Conservation (phyloP, 345 rosid species). For the Populus pruinosa region DNA sequence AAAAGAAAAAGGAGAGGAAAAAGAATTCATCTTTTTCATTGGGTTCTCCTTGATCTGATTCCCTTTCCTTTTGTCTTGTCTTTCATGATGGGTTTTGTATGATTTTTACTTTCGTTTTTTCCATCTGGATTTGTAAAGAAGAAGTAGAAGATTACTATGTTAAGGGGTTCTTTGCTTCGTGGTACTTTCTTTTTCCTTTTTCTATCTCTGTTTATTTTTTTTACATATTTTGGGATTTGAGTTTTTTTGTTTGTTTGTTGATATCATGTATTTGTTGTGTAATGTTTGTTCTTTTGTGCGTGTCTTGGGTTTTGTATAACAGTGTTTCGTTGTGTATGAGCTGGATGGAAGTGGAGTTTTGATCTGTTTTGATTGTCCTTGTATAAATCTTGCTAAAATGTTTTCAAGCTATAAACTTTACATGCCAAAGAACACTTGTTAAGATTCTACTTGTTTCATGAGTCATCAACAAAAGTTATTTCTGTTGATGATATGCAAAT, state of each 20-base stretch:
- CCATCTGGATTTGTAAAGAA: conserved; percentile 3
- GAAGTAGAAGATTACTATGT: neutral
- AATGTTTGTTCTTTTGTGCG: neutral
- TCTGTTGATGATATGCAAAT: neutral
- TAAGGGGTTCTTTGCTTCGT: conserved; percentile 3
- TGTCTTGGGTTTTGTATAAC: neutral
- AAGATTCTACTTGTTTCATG: neutral
- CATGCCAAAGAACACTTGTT: neutral
- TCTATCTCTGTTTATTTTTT: neutral
- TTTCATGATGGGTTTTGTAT: neutral
- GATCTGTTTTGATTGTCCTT: neutral
- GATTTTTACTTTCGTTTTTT: neutral
- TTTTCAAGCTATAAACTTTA: neutral
- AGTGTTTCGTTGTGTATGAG: neutral
- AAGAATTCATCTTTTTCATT: neutral
- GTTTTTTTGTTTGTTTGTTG: neutral
- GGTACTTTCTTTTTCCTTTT: conserved; percentile 1
- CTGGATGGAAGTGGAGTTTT: conserved; percentile 4
- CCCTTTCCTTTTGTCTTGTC: neutral
- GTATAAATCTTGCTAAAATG: neutral
- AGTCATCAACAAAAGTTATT: neutral
- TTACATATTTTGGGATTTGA: conserved; percentile 11
- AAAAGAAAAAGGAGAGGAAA: conserved; percentile 9
- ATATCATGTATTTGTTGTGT: neutral
- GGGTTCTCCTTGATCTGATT: conserved; percentile 10